Evolutionary conservation across 164 flowering plant species (phyloP).

Genomic region (Vitis labrusca): DNA sequence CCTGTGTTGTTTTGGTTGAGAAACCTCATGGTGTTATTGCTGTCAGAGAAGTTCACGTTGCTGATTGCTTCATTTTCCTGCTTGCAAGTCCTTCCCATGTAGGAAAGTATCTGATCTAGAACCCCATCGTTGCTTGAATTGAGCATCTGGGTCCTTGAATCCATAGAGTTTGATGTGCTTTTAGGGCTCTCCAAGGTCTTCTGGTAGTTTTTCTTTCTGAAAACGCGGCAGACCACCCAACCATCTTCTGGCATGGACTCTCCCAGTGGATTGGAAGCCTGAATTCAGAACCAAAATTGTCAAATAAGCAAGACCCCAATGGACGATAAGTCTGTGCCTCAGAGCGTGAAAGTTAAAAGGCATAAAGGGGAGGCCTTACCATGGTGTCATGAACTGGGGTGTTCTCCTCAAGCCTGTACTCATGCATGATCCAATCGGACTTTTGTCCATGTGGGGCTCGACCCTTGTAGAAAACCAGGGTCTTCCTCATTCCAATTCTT

Average conservation of each 20-base stretch:
- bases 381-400: slow-evolving; percentile 19
- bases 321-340: no score
- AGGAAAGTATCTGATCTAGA: slow-evolving; percentile 67
- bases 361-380: slow-evolving; percentile 17
- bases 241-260: slow-evolving; percentile 63
- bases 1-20: slow-evolving; percentile 1
- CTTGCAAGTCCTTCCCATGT: slow-evolving; percentile 71
- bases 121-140: slow-evolving; percentile 43
- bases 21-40: slow-evolving; percentile 13
- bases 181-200: slow-evolving; percentile 48
- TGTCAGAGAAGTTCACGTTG: slow-evolving; percentile 7
- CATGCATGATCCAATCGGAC: slow-evolving; percentile 98
- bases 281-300: not conserved
- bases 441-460: slow-evolving; percentile 94
- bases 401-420: slow-evolving; percentile 78
- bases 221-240: slow-evolving; percentile 90
- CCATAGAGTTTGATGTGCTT: slow-evolving; percentile 24
- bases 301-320: no score
- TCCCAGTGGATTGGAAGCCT: slow-evolving; percentile 22
- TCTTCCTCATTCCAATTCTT: slow-evolving; percentile 88
- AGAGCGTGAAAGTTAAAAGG: no score
- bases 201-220: slow-evolving; percentile 81
- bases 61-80: slow-evolving; percentile 32
- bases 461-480: slow-evolving; percentile 84
- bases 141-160: slow-evolving; percentile 29